Evolutionary conservation across 176 grass and related monocot species (phyloP).

Genomic region (Lolium rigidum): DNA sequence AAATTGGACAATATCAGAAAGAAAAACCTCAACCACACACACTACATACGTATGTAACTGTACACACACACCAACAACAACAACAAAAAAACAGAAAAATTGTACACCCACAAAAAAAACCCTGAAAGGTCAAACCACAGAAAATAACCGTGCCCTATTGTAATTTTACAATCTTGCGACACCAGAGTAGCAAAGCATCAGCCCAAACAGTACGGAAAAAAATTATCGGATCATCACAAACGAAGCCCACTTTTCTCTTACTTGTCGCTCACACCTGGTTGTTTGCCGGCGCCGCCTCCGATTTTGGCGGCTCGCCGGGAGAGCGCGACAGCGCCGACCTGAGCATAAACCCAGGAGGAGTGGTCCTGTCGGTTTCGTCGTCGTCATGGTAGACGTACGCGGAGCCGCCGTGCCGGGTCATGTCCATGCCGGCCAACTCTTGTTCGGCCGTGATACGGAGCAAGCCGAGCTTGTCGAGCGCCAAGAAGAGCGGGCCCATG

Average conservation of each 20-base stretch:
- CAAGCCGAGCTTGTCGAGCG: conserved; percentile 63
- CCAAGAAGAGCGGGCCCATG: conserved; percentile 81
- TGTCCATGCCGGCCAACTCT: conserved; percentile 85
- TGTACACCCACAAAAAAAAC: not conserved
- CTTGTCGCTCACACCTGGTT: conserved; percentile 33
- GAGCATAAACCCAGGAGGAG: conserved; percentile 49
- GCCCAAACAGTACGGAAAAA: conserved; percentile 13
- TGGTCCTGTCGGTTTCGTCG: conserved; percentile 44
- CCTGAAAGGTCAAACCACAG: not conserved
- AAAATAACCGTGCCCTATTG: not conserved
- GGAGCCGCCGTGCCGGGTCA: conserved; percentile 70
- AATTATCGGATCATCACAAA: conserved; percentile 6
- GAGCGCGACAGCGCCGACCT: conserved; percentile 43
- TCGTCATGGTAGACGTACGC: conserved; percentile 89
- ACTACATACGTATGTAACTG: not conserved
- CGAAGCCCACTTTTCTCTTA: not conserved
- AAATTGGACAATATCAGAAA: conserved; percentile 24
- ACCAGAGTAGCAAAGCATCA: not conserved
- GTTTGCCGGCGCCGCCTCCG: not conserved
- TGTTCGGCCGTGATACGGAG: conserved; percentile 77
- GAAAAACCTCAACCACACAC: conserved; percentile 31
- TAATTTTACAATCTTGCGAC: conserved; percentile 11
- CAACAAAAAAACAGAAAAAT: not conserved
- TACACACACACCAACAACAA: not conserved
- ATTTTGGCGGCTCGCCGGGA: too few relatives aligned